Conservation (phyloP, 2,329 filamentous ascomycete species). For the Calonectria crousiana region DNA sequence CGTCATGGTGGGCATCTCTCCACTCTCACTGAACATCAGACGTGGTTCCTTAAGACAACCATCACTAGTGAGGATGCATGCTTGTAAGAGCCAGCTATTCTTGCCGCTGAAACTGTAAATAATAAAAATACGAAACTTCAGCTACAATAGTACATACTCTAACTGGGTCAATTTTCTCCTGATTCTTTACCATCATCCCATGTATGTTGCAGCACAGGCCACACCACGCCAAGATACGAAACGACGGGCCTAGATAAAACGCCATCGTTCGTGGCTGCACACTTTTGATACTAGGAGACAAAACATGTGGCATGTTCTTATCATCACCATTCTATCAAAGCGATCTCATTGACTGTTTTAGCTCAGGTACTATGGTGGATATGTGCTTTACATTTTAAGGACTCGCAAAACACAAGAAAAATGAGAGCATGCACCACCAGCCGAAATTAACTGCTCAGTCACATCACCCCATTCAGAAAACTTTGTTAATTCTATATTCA, state of each 20-base stretch:
- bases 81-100: not conserved
- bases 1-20: not conserved
- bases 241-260: not conserved
- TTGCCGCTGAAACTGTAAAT: not conserved
- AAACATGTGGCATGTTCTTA: not conserved
- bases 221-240: not conserved
- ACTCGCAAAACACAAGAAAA: not conserved
- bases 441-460: not conserved
- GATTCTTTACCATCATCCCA: not conserved
- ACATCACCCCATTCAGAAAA: not conserved
- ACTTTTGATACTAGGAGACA: not conserved
- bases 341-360: not conserved
- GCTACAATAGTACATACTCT: not conserved
- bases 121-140: not conserved
- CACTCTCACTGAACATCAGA: not conserved
- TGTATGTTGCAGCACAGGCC: not conserved
- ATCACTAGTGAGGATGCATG: not conserved
- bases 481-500: not conserved
- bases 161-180: not conserved
- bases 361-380: not conserved
- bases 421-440: not conserved
- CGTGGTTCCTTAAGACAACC: not conserved
- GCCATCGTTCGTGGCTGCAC: not conserved
- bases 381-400: not conserved
- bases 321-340: not conserved